A percentile compares a stretch with the other conserved stretches of the same genome.
phyloP scores from a whole-genome alignment of 179 eudicot genomes.

The Amaranthus tricolor region DNA sequence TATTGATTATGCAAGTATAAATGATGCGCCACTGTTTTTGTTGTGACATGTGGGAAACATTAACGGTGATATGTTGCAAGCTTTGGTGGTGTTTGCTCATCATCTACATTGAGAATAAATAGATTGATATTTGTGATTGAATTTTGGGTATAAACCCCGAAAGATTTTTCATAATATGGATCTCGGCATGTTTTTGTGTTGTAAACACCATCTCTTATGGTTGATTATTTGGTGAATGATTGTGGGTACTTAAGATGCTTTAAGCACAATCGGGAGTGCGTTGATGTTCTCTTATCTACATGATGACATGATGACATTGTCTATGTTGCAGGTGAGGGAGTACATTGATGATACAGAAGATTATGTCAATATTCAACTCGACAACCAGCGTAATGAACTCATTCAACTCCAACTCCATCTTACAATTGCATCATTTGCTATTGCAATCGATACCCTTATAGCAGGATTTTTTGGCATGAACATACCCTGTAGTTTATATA shows the following conservation, averaged over 20 bases:
- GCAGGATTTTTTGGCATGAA: conserved; percentile 85
- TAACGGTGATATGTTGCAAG: too few species aligned
- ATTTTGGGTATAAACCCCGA: too few species aligned
- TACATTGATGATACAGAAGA: conserved; percentile 88
- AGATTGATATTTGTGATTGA: too few species aligned
- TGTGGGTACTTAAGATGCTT: too few species aligned
- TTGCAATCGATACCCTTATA: conserved; percentile 54
- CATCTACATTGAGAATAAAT: too few species aligned
- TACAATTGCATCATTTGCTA: conserved; percentile 74
- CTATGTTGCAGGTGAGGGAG: conserved; percentile 59
- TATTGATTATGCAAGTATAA: too few species aligned
- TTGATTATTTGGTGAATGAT: conserved; percentile 38
- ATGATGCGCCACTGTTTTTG: too few species aligned
- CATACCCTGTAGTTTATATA: conserved; percentile 50
- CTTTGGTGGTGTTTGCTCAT: too few species aligned
- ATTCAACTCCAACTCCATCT: conserved; percentile 74
- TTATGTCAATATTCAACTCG: conserved; percentile 82
- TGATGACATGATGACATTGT: background rate
- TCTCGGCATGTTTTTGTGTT: too few species aligned
- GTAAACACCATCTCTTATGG: too few species aligned
- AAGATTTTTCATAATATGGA: too few species aligned
- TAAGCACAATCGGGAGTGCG: conserved; percentile 38
- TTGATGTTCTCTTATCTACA: conserved; percentile 46
- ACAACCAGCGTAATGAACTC: conserved; percentile 86
- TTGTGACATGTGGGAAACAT: too few species aligned